Conservation (phyloP, 495 filamentous ascomycete species). For the Neurospora cerealis region DNA sequence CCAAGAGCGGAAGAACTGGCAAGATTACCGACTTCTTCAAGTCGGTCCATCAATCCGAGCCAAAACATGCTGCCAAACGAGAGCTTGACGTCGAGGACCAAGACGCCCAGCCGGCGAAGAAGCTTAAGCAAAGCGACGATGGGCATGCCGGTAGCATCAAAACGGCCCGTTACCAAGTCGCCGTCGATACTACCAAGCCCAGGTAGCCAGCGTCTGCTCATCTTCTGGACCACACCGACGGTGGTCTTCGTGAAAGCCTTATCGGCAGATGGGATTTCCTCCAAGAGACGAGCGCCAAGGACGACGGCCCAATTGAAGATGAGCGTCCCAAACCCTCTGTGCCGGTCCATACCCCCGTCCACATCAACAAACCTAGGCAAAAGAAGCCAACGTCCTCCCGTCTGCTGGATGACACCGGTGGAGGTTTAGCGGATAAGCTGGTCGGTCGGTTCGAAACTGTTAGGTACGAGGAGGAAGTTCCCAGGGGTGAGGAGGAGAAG, state of each 20-base stretch:
- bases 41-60: too few species aligned
- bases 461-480: fast-evolving
- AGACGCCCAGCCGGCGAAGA: too few species aligned
- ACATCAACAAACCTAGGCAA: neutral
- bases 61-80: too few species aligned
- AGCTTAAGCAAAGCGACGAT: too few species aligned
- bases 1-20: too few species aligned
- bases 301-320: neutral
- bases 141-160: too few species aligned
- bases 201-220: too few species aligned
- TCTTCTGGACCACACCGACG: neutral
- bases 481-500: neutral
- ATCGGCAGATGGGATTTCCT: neutral
- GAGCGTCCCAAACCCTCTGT: neutral
- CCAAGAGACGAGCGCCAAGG: fast-evolving
- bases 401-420: neutral
- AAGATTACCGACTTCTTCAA: too few species aligned
- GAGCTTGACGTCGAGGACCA: too few species aligned
- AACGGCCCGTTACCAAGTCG: too few species aligned
- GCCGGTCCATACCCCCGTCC: fast-evolving
- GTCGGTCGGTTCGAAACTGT: neutral
- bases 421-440: neutral
- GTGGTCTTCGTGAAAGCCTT: neutral
- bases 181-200: too few species aligned
- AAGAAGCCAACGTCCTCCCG: neutral